Conservation (phyloP, 2,329 filamentous ascomycete species). For the Monilinia fructigena region DNA sequence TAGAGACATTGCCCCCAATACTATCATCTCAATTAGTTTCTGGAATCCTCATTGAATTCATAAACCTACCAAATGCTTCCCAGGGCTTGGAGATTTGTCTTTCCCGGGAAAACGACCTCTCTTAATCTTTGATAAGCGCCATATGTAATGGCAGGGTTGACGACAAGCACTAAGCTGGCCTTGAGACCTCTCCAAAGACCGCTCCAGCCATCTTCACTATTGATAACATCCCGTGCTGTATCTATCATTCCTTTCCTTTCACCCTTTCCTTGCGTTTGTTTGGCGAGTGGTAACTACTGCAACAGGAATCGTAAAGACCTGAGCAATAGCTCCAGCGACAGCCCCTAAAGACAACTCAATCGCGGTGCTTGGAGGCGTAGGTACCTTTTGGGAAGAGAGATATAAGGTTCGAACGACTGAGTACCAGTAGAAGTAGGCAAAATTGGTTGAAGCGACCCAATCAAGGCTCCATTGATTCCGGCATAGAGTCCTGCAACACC, state of each 20-base stretch:
- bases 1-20: slow-evolving; percentile 94
- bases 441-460: slow-evolving; percentile 98
- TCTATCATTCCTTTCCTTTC: slow-evolving; percentile 85
- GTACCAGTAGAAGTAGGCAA: slow-evolving; percentile 99
- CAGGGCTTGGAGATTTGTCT: slow-evolving; percentile 70
- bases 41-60: neutral
- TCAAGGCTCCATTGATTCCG: slow-evolving; percentile 79
- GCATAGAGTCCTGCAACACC: slow-evolving; percentile 81
- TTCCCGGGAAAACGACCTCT: slow-evolving; percentile 73
- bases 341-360: slow-evolving; percentile 84
- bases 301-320: slow-evolving; percentile 94
- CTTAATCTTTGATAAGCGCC: slow-evolving; percentile 91
- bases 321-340: slow-evolving; percentile 82
- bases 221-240: slow-evolving; percentile 83
- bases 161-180: slow-evolving; percentile 89
- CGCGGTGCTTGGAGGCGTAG: slow-evolving; percentile 70
- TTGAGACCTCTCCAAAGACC: slow-evolving; percentile 95
- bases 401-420: slow-evolving; percentile 83
- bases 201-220: slow-evolving; percentile 83
- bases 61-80: slow-evolving; percentile 83
- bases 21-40: slow-evolving; percentile 46
- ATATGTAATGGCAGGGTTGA: slow-evolving; percentile 97
- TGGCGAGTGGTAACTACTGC: slow-evolving; percentile 94
- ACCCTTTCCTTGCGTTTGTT: slow-evolving; percentile 79
- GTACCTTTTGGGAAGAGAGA: slow-evolving; percentile 56